Evolutionary conservation across 179 eudicot genomes (phyloP), one percentile per base, ranked within the genome.

Genomic region (Beta corolliflora): DNA sequence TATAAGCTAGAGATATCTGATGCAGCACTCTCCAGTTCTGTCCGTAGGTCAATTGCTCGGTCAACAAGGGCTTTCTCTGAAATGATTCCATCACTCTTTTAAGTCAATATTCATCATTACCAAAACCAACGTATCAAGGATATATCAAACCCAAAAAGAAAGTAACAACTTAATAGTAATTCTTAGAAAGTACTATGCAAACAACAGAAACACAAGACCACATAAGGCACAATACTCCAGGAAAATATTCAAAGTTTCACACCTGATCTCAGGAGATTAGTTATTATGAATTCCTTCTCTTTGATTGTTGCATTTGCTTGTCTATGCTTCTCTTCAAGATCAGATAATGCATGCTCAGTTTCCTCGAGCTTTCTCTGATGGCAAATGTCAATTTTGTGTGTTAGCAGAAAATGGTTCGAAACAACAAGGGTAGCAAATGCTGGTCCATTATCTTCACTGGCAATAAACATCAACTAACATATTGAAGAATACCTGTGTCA

Each of bases 21-120:
- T 61, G 97, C 92, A 76, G 99, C 97, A 86, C 87, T 90, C 82
- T 97, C 99, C 61, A 97, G 87, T 83, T 97, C 98, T 60, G 90
- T 82, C 29, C 97, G 94, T 80, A 97, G 99, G 74, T 93, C 98
- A 80, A 91, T 86, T 79, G 99, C 97, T 77, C 89, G 89, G 82
- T 97, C 97, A 81, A 93, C 89, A 52, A 97, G 98, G 81, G 94
- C 91, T 94, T 91, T 94, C 87, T 97, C 98, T 97, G 92, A 69
- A 80, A 79, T 59, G 10, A 83, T 72, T 13, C 73, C 46, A 63
- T 66, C 55, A 81, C 71, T 9, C 74, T 48, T 64, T 36, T 50
- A 77, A 53, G 46, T 79, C 72, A 70, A 78, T 64, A 36, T 31
- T 45, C 46, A 15, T 71, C 21, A 69, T 81, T 36, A 63, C 50